These are phyloP conservation scores for Colletotrichum paranaense DNA, from an alignment of 2,329 filamentous ascomycete genomes.

Conservation along the genomic window DNA sequence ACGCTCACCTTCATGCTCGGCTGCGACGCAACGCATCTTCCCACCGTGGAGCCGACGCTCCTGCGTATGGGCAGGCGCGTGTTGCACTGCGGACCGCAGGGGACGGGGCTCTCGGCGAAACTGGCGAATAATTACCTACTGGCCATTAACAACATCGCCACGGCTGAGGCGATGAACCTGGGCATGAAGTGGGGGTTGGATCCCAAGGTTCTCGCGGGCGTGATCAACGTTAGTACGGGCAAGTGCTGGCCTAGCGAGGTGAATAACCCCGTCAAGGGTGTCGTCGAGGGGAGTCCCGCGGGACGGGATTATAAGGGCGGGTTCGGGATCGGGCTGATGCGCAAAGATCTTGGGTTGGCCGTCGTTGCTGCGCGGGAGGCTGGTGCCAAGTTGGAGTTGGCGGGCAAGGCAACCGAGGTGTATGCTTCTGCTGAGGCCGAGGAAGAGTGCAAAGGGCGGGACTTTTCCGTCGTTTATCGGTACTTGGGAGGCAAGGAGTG, in stretches of 20 bases:
- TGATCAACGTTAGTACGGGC: conserved; percentile 96
- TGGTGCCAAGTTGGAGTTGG: conserved; percentile 74
- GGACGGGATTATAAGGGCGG: conserved; percentile 81
- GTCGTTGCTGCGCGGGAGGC: conserved; percentile 78
- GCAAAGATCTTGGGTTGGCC: conserved; percentile 81
- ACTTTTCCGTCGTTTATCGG: conserved; percentile 86
- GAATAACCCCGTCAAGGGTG: conserved; percentile 93
- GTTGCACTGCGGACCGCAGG: conserved; percentile 86
- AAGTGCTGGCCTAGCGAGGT: conserved; percentile 95
- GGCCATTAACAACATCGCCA: conserved; percentile 88
- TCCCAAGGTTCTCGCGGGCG: conserved; percentile 75
- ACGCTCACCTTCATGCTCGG: conserved; percentile 98
- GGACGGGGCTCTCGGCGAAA: conserved; percentile 89
- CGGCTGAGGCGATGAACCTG: conserved; percentile 74
- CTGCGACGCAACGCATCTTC: conserved; percentile 68
- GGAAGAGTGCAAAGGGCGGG: conserved; percentile 73
- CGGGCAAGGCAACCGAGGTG: conserved; percentile 70
- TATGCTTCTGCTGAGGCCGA: conserved; percentile 74
- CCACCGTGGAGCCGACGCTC: conserved; percentile 75
- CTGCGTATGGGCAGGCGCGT: conserved; percentile 87
- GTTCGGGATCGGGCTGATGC: conserved; percentile 83
- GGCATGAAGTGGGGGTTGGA: conserved; percentile 72
- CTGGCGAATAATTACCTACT: conserved; percentile 97
- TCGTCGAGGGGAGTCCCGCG: conserved; percentile 81
- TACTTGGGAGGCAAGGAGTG: conserved; percentile 70